phyloP scores from a whole-genome alignment of 2,329 filamentous ascomycete genomes.

The Colletotrichum chlorophyti region DNA sequence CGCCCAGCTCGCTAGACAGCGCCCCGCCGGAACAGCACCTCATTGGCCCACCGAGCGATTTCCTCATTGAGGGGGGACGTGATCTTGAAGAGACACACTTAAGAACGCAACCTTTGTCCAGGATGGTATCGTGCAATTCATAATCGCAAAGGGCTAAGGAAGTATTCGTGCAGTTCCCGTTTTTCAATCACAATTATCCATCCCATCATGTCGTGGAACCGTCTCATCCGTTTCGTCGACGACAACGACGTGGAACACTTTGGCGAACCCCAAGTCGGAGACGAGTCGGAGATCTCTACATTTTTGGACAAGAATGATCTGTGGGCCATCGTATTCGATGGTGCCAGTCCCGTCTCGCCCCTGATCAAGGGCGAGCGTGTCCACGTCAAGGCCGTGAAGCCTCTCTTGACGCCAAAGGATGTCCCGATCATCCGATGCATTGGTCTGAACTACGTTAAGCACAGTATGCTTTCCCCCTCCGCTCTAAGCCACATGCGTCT shows the following conservation, averaged over 20 bases:
- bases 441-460: slow-evolving; percentile 44
- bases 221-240: slow-evolving; percentile 44
- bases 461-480: slow-evolving; percentile 37
- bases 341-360: slow-evolving; percentile 33
- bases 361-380: slow-evolving; percentile 36
- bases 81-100: neutral
- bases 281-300: slow-evolving; percentile 35
- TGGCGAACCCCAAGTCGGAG: slow-evolving; percentile 39
- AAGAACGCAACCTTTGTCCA: neutral
- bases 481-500: too few species aligned
- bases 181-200: too few species aligned
- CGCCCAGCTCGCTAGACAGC: neutral
- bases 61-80: neutral
- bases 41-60: neutral
- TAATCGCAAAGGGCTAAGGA: neutral
- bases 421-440: slow-evolving; percentile 45
- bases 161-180: too few species aligned
- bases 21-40: neutral
- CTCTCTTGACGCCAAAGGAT: slow-evolving; percentile 38
- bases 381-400: slow-evolving; percentile 39
- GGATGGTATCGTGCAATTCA: neutral
- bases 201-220: slow-evolving; percentile 35
- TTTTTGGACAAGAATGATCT: slow-evolving; percentile 34
- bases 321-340: slow-evolving; percentile 39
- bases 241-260: slow-evolving; percentile 40